phyloP scores from a whole-genome alignment of 2,329 filamentous ascomycete species.

The Didymella pinodella region DNA sequence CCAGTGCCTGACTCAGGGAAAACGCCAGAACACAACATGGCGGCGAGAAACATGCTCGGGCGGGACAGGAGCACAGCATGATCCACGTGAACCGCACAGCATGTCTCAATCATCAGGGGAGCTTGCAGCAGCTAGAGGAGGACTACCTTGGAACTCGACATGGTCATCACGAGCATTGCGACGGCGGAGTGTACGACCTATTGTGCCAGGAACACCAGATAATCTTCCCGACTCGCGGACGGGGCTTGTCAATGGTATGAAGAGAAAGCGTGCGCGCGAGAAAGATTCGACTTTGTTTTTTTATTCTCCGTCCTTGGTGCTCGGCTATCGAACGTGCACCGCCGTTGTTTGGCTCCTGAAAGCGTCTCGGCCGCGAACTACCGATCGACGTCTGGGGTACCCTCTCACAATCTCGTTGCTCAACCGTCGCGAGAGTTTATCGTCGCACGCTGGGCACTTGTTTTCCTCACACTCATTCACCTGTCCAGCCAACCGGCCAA shows the following conservation, averaged over 20 bases:
- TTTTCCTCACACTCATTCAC: slow-evolving; percentile 11
- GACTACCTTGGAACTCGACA: neutral
- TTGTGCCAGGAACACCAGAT: slow-evolving; percentile 24
- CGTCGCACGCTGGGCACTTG: slow-evolving; percentile 11
- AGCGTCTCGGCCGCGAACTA: slow-evolving; percentile 17
- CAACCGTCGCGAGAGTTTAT: slow-evolving; percentile 11
- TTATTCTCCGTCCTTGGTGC: slow-evolving; percentile 18
- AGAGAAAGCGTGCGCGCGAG: neutral
- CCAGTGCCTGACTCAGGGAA: slow-evolving; percentile 9
- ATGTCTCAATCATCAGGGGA: slow-evolving; percentile 3
- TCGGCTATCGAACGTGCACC: slow-evolving; percentile 18
- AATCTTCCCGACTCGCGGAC: slow-evolving; percentile 18
- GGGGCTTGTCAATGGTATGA: neutral
- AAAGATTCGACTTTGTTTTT: neutral
- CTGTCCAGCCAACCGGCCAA: neutral
- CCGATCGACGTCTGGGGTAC: slow-evolving; percentile 22
- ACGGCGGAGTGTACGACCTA: slow-evolving; percentile 25
- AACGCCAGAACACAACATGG: slow-evolving; percentile 2
- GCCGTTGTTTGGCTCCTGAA: slow-evolving; percentile 16
- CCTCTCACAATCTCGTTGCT: slow-evolving; percentile 21
- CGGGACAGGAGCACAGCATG: slow-evolving; percentile 3
- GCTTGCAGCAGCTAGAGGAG: slow-evolving; percentile 6
- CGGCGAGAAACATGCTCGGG: slow-evolving; percentile 1
- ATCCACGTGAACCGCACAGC: slow-evolving; percentile 10
- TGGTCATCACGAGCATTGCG: slow-evolving; percentile 11